A percentile compares a stretch with the other conserved stretches of the same genome.
These are phyloP conservation scores for Spinacia oleracea DNA, from an alignment of 179 eudicot species.

Conservation along the genomic window DNA sequence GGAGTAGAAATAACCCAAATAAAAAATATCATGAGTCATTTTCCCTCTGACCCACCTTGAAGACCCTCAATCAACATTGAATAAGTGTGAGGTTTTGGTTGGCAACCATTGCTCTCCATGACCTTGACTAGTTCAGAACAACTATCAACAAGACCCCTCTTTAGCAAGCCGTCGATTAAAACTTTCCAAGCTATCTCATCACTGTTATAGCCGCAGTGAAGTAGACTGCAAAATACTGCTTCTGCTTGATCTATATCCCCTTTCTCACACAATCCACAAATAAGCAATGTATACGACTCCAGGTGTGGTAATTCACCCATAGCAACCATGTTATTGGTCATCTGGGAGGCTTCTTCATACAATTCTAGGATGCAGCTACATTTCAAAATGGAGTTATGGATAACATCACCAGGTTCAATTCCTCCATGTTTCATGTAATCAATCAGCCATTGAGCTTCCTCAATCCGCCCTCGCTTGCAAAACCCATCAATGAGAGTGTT, in stretches of 20 bases:
- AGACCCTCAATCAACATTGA: slow-evolving; percentile 54
- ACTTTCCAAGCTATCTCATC: slow-evolving; percentile 91
- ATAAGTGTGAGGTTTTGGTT: slow-evolving; percentile 54
- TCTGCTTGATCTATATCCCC: slow-evolving; percentile 56
- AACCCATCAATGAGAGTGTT: slow-evolving; percentile 54
- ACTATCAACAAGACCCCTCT: slow-evolving; percentile 50
- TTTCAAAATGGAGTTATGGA: slow-evolving; percentile 47
- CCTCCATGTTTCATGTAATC: slow-evolving; percentile 56
- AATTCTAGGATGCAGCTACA: slow-evolving; percentile 60
- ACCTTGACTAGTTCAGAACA: slow-evolving; percentile 57
- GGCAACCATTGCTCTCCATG: slow-evolving; percentile 67
- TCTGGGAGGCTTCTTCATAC: slow-evolving; percentile 50
- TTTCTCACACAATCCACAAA: slow-evolving; percentile 66
- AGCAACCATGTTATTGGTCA: slow-evolving; percentile 45
- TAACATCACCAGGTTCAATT: slow-evolving; percentile 50
- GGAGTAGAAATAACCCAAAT: slow-evolving; percentile 1
- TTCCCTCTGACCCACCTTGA: slow-evolving; percentile 33
- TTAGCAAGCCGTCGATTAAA: slow-evolving; percentile 72
- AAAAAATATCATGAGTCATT: slow-evolving; percentile 9
- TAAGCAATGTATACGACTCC: slow-evolving; percentile 50
- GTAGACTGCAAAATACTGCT: slow-evolving; percentile 51
- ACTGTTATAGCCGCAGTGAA: slow-evolving; percentile 60
- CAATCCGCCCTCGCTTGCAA: slow-evolving; percentile 56
- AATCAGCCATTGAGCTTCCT: slow-evolving; percentile 58
- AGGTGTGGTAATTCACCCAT: slow-evolving; percentile 54